Evolutionary conservation across 2,329 filamentous ascomycete species (phyloP).

Genomic region (Sporothrix protearum): DNA sequence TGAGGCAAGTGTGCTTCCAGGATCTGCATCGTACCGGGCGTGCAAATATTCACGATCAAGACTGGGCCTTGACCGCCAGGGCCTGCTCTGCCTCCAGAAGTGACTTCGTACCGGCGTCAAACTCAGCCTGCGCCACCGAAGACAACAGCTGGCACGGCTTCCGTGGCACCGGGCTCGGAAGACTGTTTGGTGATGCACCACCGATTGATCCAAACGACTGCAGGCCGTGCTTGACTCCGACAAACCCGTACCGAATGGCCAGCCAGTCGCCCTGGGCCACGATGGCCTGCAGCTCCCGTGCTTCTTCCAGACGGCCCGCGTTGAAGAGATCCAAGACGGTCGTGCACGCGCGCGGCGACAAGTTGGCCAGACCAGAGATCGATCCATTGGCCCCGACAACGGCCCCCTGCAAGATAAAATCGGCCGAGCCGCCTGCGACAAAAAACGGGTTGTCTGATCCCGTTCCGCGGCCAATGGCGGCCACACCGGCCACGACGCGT

Average conservation of each 20-base stretch:
- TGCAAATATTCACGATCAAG: not conserved
- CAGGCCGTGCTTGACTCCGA: slow-evolving; percentile 47
- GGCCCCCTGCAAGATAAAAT: slow-evolving; percentile 69
- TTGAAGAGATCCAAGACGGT: slow-evolving; percentile 58
- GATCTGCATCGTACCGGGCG: not conserved
- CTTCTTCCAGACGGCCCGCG: slow-evolving; percentile 56
- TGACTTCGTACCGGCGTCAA: slow-evolving; percentile 21
- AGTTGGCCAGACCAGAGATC: slow-evolving; percentile 68
- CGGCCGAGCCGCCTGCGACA: slow-evolving; percentile 68
- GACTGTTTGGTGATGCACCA: not conserved
- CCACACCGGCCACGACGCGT: slow-evolving; percentile 46
- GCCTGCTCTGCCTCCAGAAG: not conserved
- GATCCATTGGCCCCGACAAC: slow-evolving; percentile 68
- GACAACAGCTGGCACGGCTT: slow-evolving; percentile 21
- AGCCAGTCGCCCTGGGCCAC: slow-evolving; percentile 47
- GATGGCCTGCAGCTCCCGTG: slow-evolving; percentile 53
- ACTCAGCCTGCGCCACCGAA: slow-evolving; percentile 18
- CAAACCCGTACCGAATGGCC: slow-evolving; percentile 48
- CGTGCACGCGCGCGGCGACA: slow-evolving; percentile 60
- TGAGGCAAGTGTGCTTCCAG: not conserved
- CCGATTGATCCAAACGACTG: slow-evolving; percentile 25
- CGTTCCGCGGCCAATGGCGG: not conserved
- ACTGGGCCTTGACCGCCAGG: slow-evolving; percentile 10
- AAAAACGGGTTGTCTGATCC: slow-evolving; percentile 48
- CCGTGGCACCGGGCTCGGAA: slow-evolving; percentile 19